Percentiles rank a stretch among this genome's conserved stretches.
Evolutionary conservation across 2,329 filamentous ascomycete genomes (phyloP).

Genomic region (Falciphora oryzae): DNA sequence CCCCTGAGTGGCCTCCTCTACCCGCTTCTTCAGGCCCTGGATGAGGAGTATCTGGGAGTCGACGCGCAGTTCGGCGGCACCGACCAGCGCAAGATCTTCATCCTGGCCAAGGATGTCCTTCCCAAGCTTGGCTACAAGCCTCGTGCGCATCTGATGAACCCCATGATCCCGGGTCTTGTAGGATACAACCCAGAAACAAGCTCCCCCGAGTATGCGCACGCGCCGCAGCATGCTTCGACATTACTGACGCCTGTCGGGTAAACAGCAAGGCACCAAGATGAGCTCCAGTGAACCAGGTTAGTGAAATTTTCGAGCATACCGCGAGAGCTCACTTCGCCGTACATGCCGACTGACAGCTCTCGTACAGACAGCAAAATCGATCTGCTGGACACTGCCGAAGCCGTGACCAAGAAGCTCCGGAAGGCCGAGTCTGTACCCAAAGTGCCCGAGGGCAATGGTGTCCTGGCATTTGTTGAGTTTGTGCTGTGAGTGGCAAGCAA

Average conservation of each 20-base stretch:
- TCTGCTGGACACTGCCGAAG: conserved; percentile 72
- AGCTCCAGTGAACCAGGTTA: conserved; percentile 63
- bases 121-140: conserved; percentile 78
- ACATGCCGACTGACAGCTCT: neutral
- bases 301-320: neutral
- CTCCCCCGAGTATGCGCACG: neutral
- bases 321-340: neutral
- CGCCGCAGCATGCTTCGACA: no score
- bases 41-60: conserved; percentile 82
- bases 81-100: conserved; percentile 88
- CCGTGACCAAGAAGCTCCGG: conserved; percentile 74
- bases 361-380: conserved; percentile 79
- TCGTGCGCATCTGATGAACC: conserved; percentile 51
- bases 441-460: conserved; percentile 76
- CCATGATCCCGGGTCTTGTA: conserved; percentile 78
- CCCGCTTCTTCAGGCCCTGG: conserved; percentile 82
- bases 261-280: conserved; percentile 72
- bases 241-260: neutral
- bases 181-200: neutral
- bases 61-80: conserved; percentile 84
- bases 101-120: conserved; percentile 75
- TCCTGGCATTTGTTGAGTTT: conserved; percentile 80
- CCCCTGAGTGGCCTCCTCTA: conserved; percentile 72
- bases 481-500: conserved; percentile 46
- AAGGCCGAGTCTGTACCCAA: conserved; percentile 78